A percentile compares a stretch with the other conserved stretches of the same genome.
Evolutionary conservation across 176 grass and related monocot species (phyloP).

Genomic region (Hyparrhenia diplandra): DNA sequence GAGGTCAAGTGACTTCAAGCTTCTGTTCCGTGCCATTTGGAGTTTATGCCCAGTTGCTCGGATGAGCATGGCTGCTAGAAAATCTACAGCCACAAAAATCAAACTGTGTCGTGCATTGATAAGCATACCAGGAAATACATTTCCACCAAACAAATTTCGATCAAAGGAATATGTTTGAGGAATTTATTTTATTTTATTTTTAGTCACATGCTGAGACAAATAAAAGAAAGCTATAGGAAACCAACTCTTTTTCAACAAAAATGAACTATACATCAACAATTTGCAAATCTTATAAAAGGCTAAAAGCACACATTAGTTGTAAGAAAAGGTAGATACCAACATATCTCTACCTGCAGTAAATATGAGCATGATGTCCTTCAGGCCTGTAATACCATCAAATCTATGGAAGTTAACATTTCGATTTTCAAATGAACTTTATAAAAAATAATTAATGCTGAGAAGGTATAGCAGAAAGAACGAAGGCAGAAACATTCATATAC

Average conservation of each 20-base stretch:
- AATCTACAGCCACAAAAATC: constrained; percentile 98
- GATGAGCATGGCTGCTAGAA: constrained; percentile 82
- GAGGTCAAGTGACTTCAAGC: constrained; percentile 63
- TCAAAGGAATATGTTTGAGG: not conserved
- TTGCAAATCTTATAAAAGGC: not conserved
- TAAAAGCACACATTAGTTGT: not conserved
- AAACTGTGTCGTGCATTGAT: constrained; percentile 76
- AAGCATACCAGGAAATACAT: constrained; percentile 30
- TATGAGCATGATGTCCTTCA: constrained; percentile 45
- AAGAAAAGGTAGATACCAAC: not conserved
- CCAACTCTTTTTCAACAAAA: not conserved
- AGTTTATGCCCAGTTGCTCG: constrained; percentile 72
- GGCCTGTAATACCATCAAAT: constrained; percentile 48
- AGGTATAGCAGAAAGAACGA: not conserved
- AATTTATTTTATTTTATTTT: not conserved
- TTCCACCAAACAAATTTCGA: not conserved
- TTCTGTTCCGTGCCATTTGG: constrained; percentile 44
- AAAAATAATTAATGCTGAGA: not conserved
- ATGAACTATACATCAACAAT: not conserved
- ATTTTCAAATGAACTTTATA: not conserved
- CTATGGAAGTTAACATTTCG: constrained; percentile 12
- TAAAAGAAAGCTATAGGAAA: not conserved
- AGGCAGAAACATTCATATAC: not conserved
- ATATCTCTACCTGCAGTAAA: constrained; percentile 77
- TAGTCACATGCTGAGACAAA: constrained; percentile 6